A percentile compares a stretch with the other conserved stretches of the same genome.
phyloP scores from a whole-genome alignment of 164 flowering plant species.

The Santalum album region DNA sequence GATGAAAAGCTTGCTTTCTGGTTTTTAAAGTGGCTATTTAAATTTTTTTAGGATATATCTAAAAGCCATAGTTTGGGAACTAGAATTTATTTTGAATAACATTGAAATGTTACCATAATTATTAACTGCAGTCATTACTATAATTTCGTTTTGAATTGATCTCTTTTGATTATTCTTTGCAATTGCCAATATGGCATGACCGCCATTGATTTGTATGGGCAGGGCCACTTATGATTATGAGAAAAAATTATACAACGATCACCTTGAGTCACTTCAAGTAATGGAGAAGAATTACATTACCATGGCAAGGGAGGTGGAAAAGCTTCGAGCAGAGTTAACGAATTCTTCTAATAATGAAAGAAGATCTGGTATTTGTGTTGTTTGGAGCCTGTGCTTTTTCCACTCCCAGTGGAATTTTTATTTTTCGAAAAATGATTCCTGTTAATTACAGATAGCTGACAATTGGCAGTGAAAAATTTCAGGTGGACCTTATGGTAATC shows the following conservation, averaged over 20 bases:
- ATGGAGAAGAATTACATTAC: conserved; percentile 86
- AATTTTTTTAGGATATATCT: not conserved
- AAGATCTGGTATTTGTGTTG: conserved; percentile 35
- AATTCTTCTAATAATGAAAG: conserved; percentile 51
- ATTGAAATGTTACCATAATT: too few relatives aligned
- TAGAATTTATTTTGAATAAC: not conserved
- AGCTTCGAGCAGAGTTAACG: conserved; percentile 75
- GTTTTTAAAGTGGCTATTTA: too few relatives aligned
- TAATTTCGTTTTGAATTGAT: not conserved
- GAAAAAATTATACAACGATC: conserved; percentile 72
- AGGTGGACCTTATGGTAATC: conserved; percentile 51
- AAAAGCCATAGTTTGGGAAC: not conserved
- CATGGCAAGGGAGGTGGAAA: conserved; percentile 87
- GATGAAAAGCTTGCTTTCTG: too few relatives aligned
- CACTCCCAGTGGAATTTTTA: not conserved
- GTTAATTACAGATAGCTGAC: not conserved
- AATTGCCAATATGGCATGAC: not conserved
- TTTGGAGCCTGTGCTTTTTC: not conserved
- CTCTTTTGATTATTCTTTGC: too few relatives aligned
- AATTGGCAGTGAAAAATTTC: conserved; percentile 9
- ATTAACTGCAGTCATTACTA: too few relatives aligned
- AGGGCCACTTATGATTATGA: conserved; percentile 87
- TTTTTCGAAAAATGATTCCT: not conserved
- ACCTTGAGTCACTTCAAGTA: conserved; percentile 80
- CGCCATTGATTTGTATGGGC: conserved; percentile 8